Percentiles rank a stretch among this genome's conserved stretches.
Evolutionary conservation across 805 yeast genomes (phyloP).

Genomic region (Wickerhamia fluorescens): DNA sequence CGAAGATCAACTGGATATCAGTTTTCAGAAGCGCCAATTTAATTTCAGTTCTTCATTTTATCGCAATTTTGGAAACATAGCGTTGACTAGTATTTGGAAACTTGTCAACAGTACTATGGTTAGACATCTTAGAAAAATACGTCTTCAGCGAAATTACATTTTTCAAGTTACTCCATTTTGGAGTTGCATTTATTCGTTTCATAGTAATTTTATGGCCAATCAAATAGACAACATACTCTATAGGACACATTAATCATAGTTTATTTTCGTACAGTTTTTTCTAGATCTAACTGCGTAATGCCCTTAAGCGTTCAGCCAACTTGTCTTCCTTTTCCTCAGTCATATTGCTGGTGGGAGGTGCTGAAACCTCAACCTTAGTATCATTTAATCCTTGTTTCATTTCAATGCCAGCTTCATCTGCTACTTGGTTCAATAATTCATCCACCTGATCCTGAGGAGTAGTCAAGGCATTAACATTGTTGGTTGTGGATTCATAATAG

Average conservation of each 20-base stretch:
- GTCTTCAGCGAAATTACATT: too few relatives aligned
- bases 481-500: slow-evolving; percentile 87
- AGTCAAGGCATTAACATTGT: slow-evolving; percentile 76
- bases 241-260: background rate
- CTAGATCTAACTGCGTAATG: slow-evolving; percentile 48
- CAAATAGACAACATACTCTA: background rate
- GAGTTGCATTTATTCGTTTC: too few relatives aligned
- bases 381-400: slow-evolving; percentile 76
- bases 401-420: slow-evolving; percentile 96
- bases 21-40: too few relatives aligned
- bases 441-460: slow-evolving; percentile 97
- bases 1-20: slow-evolving; percentile 8
- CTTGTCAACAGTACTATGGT: too few relatives aligned
- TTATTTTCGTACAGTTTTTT: background rate
- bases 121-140: too few relatives aligned
- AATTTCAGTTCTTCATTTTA: too few relatives aligned
- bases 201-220: too few relatives aligned
- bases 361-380: slow-evolving; percentile 43
- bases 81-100: too few relatives aligned
- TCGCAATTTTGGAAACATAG: too few relatives aligned
- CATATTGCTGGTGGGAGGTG: slow-evolving; percentile 33
- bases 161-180: too few relatives aligned
- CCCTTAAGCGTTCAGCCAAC: slow-evolving; percentile 82
- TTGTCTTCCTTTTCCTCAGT: slow-evolving; percentile 77
- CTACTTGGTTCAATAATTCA: slow-evolving; percentile 80